Evolutionary conservation across 176 grass and related monocot species (phyloP).

Genomic region (Phragmites australis): DNA sequence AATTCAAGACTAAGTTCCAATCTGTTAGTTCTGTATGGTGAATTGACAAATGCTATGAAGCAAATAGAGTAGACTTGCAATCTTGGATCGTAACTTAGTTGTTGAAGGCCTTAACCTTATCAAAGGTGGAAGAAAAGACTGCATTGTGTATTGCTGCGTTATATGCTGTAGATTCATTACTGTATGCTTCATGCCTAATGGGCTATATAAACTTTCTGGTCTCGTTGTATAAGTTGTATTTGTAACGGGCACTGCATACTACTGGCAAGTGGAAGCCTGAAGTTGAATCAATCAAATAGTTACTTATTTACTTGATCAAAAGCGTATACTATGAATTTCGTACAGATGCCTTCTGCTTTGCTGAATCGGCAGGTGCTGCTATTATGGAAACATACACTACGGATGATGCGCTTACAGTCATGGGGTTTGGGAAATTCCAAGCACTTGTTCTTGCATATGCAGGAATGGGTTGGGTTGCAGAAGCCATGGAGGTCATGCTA

Average conservation of each 20-base stretch:
- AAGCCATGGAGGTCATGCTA: slow-evolving; percentile 78
- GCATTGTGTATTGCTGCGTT: not conserved
- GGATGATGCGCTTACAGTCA: slow-evolving; percentile 56
- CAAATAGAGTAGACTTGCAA: not conserved
- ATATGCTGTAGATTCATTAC: not conserved
- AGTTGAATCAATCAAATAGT: not conserved
- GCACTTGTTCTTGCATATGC: slow-evolving; percentile 65
- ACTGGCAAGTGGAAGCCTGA: not conserved
- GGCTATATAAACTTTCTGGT: not conserved
- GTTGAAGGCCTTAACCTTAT: not conserved
- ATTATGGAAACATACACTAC: slow-evolving; percentile 51
- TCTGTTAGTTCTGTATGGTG: not conserved
- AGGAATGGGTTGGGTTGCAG: slow-evolving; percentile 61
- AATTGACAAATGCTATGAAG: not conserved
- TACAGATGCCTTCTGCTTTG: not conserved
- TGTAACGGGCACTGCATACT: not conserved
- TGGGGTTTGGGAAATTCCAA: slow-evolving; percentile 82
- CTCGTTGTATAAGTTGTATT: not conserved
- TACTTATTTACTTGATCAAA: not conserved
- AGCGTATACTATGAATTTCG: not conserved
- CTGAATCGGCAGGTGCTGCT: slow-evolving; percentile 37
- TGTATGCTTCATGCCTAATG: not conserved
- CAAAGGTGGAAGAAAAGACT: not conserved
- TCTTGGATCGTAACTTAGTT: no score
- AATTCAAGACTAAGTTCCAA: not conserved